Evolutionary conservation across 345 rosid species (phyloP), one percentile per base, ranked within the genome.

Genomic region (Erysimum cheiranthoides): DNA sequence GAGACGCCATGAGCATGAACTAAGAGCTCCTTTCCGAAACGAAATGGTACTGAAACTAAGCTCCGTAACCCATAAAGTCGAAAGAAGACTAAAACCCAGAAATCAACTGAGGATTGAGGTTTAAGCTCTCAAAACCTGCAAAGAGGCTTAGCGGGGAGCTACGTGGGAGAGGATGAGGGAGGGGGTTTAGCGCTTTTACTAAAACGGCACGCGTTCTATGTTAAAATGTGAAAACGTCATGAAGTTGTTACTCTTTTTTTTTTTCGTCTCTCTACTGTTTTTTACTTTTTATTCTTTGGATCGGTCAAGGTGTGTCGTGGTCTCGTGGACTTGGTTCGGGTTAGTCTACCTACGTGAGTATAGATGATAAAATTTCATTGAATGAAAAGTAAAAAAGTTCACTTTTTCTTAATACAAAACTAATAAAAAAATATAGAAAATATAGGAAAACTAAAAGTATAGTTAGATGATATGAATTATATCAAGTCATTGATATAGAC

Each of bases 1-100:
- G 86, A 71, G 92, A 84, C 68, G 86, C 84, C 96, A 90, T 89
- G 70, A 49, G 60, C 84, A 88, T 84, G 53, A 54, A 65, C 16
- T 56, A 35, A 75, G 47, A 57, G 57, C 45, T 66, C 17, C 25
- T 3, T 40, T 53, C 36, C 36, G 5, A 39, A 39, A 10, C 30
- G 9, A 57, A 31, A 14, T 72, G 34, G 28, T 21, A 39, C 0
- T 46, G 62, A 65, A 43, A n/a, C 68, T 65, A 78, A 65, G 40
- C 57, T 59, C 31, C 34, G 57, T 1, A 71, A 71, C 63, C 81
- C 81, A 78, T 71, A 31, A 40, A 78, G 47, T 38, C 8, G 32
- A n/a, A 64, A 18, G 61, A 47, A 46, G 30, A 0, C 4, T 4
- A 45, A 45, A 53, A 56, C 50, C 60, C 60, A 77, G 54, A 63